These are phyloP conservation scores for Trichoderma semiorbis DNA, from an alignment of 2,329 filamentous ascomycete species.

Conservation along the genomic window DNA sequence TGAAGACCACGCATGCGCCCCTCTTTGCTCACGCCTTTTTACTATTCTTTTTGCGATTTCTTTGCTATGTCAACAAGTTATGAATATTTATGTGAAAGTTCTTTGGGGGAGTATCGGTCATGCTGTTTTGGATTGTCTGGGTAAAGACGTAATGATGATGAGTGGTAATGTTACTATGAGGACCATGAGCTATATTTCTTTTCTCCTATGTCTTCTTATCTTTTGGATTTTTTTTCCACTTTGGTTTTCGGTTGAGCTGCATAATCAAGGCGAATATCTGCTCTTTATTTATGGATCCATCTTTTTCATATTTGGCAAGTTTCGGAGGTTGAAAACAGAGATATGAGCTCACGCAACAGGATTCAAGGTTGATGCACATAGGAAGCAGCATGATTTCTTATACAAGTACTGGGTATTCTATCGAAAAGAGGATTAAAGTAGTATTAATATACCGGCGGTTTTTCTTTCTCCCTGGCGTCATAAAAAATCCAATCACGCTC, in stretches of 20 bases:
- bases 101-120: neutral
- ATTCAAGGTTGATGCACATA: neutral
- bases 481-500: neutral
- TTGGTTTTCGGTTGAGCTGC: neutral
- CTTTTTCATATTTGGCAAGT: neutral
- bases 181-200: neutral
- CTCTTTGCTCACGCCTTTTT: neutral
- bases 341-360: neutral
- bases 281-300: neutral
- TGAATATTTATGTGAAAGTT: neutral
- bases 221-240: neutral
- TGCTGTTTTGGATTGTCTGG: neutral
- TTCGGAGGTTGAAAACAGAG: neutral
- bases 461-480: neutral
- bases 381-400: neutral
- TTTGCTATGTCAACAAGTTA: neutral
- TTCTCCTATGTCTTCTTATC: neutral
- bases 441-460: neutral
- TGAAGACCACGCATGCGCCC: slow-evolving; percentile 27
- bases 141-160: neutral
- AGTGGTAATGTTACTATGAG: neutral
- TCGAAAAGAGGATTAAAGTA: neutral
- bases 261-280: neutral
- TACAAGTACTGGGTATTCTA: neutral
- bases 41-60: neutral